Conservation (phyloP, 345 rosid species). For the Corchorus olitorius region DNA sequence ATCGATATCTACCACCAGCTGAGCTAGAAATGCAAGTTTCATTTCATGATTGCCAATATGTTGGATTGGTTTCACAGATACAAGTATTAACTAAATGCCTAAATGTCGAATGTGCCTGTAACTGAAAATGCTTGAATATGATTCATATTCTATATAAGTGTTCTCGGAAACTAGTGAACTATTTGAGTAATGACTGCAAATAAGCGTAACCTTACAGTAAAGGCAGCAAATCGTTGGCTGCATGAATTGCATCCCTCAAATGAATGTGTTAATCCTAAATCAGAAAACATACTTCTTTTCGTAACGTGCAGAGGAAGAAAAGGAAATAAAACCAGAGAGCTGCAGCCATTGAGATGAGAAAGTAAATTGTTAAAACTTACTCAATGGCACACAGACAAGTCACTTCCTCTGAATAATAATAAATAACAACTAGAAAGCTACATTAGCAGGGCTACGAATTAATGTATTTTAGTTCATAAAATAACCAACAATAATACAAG, state of each 20-base stretch:
- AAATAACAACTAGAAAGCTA: conserved; percentile 16
- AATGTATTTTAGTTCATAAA: not conserved
- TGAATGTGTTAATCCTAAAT: not conserved
- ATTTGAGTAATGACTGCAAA: not conserved
- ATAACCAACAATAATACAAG: not conserved
- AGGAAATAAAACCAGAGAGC: not conserved
- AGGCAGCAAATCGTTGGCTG: not conserved
- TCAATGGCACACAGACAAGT: not conserved
- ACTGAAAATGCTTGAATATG: not conserved
- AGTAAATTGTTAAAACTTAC: not conserved
- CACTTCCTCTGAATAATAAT: not conserved
- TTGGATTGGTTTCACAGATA: not conserved
- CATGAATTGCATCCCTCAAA: not conserved
- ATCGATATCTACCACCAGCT: no score
- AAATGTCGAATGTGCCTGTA: not conserved
- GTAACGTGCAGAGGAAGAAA: not conserved
- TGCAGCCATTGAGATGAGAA: conserved; percentile 4
- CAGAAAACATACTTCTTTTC: not conserved
- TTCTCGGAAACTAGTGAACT: not conserved
- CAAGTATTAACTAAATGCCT: not conserved
- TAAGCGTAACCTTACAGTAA: not conserved
- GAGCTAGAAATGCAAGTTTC: not conserved
- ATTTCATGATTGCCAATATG: not conserved
- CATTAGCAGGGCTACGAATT: not conserved
- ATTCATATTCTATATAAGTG: not conserved